Evolutionary conservation across 306 rosid species (phyloP).

Genomic region (Coriaria nepalensis): DNA sequence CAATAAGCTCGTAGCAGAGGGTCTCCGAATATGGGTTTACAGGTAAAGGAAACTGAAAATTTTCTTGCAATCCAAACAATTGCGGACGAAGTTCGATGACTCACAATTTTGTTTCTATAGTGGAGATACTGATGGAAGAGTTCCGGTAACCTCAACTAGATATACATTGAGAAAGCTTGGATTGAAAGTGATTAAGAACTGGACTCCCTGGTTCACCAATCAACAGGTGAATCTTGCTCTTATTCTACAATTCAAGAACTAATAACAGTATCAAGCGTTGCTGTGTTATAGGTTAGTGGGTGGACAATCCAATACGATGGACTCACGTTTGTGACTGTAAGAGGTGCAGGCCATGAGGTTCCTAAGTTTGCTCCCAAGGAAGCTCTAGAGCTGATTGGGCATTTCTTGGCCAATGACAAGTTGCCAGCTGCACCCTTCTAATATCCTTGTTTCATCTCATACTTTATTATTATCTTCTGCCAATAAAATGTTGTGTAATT

Average conservation of each 20-base stretch:
- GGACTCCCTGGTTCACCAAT: constrained; percentile 38
- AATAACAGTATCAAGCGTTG: neutral
- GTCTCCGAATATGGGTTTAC: constrained; percentile 69
- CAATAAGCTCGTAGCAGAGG: constrained; percentile 49
- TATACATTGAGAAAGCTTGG: constrained; percentile 32
- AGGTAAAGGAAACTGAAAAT: no score
- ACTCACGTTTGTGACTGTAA: constrained; percentile 29
- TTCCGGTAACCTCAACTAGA: constrained; percentile 38
- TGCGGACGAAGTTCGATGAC: no score
- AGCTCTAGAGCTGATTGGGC: constrained; percentile 22
- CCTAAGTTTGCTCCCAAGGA: constrained; percentile 24
- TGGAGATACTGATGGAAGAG: constrained; percentile 39
- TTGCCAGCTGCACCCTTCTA: constrained; percentile 26
- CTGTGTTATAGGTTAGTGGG: constrained; percentile 26
- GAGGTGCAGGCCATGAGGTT: constrained; percentile 44
- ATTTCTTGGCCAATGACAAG: constrained; percentile 18
- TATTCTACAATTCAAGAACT: neutral
- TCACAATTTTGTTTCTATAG: no score
- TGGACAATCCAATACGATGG: constrained; percentile 37
- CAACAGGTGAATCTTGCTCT: constrained; percentile 30
- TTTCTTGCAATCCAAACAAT: no score
- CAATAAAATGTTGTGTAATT: no score
- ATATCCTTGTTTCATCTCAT: no score
- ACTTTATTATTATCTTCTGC: no score
- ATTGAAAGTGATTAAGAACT: constrained; percentile 18